Base-by-base conservation (phyloP, 2,329 filamentous ascomycete genomes). In the Trichoderma koningii region DNA sequence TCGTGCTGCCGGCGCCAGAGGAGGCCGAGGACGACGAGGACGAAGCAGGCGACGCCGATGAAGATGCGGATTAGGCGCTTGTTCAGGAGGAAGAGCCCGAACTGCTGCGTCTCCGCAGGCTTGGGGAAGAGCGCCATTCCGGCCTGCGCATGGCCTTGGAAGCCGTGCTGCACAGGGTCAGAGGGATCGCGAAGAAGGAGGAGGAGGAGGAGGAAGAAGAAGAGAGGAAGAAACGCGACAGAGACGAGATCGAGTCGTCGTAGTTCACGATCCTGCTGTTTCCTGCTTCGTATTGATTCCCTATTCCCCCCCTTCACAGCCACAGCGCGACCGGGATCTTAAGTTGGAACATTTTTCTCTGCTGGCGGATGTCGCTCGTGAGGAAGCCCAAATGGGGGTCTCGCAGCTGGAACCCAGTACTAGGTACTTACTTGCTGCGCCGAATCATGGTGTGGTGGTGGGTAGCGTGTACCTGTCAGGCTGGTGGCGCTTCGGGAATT, bases 21-120 rank as follows among this genome's bases (percentile, higher is more conserved):
- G 52, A 71, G 65, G 55, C 72, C 66, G 60, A 70, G 69, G 42
- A 63, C 60, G 65, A 74, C 64, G 64, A 71, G 10, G 59, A 72
- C 21, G 62, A 71, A 69, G 59, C 68, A 66, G 4, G 70, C 62
- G 26, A 69, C 68, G 48, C 68, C 57, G 64, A 74, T 64, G 65
- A 69, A 66, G 66, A 74, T 71, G 69, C 74, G 74, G 67, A 70
- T 71, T 67, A 75, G 69, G 60, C 74, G 73, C 66, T 73, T 75
- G 70, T 74, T 75, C 45, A 74, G 67, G 68, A 69, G 67, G 68
- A 69, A 70, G 64, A 73, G 41, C 34, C 61, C 62, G 42, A 50
- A 3, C 21, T 66, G 66, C 34, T 57, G 64, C 34, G 50, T 23
- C 19, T 66, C 63, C 51, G 30, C 61, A 41, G 66, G 64, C 59